A percentile compares a stretch with the other conserved stretches of the same genome.
Evolutionary conservation across 108 stramenopile species (phyloP).

Genomic region (Schizochytrium sp.): DNA sequence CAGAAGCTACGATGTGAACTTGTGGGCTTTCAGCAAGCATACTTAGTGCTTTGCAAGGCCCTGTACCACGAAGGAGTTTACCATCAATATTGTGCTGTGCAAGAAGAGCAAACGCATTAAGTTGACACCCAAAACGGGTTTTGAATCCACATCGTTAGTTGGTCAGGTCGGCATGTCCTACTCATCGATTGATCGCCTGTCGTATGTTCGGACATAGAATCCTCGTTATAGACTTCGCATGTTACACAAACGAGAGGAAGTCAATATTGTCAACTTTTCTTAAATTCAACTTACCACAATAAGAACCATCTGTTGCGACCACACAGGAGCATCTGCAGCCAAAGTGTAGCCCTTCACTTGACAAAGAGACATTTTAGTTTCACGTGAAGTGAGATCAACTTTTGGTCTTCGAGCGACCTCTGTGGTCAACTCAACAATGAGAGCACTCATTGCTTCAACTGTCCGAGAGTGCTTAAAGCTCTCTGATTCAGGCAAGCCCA

Average conservation of each 20-base stretch:
- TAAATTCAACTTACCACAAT: neutral
- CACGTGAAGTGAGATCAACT: neutral
- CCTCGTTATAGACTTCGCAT: too few species aligned
- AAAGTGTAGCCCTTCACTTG: neutral
- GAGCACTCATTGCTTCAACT: neutral
- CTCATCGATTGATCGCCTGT: too few species aligned
- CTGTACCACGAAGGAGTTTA: neutral
- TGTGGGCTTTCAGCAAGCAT: neutral
- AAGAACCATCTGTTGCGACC: neutral
- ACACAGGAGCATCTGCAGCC: neutral
- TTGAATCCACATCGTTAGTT: too few species aligned
- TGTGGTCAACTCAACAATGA: neutral
- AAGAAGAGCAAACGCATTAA: too few species aligned
- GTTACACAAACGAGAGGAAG: too few species aligned
- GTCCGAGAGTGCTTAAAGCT: neutral
- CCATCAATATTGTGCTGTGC: constrained; percentile 57
- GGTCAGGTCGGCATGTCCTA: too few species aligned
- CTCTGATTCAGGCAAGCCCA: neutral
- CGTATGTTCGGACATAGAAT: too few species aligned
- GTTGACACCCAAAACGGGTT: too few species aligned
- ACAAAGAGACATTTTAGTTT: neutral
- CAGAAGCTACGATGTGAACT: constrained; percentile 21
- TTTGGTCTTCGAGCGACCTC: neutral
- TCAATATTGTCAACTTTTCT: too few species aligned
- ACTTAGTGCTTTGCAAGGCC: neutral